Conservation (phyloP, 768 basidiomycete genomes). For the Trametes cingulata region DNA sequence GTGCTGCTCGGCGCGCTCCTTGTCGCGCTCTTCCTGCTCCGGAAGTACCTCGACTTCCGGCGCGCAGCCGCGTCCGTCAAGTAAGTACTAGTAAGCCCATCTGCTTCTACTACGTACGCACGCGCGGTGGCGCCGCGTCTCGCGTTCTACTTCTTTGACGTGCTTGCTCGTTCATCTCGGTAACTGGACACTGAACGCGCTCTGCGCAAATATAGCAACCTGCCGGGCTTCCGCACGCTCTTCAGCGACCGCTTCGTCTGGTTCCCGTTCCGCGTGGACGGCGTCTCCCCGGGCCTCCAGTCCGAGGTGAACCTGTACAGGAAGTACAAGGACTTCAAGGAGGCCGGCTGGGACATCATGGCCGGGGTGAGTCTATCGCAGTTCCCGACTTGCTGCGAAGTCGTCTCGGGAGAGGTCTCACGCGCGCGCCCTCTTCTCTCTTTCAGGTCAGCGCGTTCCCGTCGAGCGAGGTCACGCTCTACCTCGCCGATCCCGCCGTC, state of each 20-base stretch:
- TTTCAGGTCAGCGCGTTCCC: slow-evolving; percentile 14
- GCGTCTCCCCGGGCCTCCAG: slow-evolving; percentile 24
- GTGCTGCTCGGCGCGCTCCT: slow-evolving; percentile 15
- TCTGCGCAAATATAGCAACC: slow-evolving; percentile 9
- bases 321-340: slow-evolving; percentile 27
- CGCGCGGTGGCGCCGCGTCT: slow-evolving; percentile 4
- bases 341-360: slow-evolving; percentile 26
- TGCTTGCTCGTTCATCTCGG: not conserved
- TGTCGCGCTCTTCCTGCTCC: slow-evolving; percentile 16
- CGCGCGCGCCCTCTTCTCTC: not conserved
- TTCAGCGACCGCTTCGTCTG: slow-evolving; percentile 21
- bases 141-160: not conserved
- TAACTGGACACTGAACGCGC: not conserved
- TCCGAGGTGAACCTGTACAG: slow-evolving; percentile 14
- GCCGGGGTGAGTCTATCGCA: slow-evolving; percentile 27
- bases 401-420: not conserved
- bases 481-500: slow-evolving; percentile 20
- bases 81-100: slow-evolving; percentile 17
- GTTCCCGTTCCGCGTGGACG: slow-evolving; percentile 21
- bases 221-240: slow-evolving; percentile 18
- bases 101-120: no score
- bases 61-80: slow-evolving; percentile 22
- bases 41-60: slow-evolving; percentile 17
- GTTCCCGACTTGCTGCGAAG: not conserved
- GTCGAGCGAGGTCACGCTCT: slow-evolving; percentile 4